A percentile compares a stretch with the other conserved stretches of the same genome.
Evolutionary conservation across 306 rosid species (phyloP).

Genomic region (Acacia confusa): DNA sequence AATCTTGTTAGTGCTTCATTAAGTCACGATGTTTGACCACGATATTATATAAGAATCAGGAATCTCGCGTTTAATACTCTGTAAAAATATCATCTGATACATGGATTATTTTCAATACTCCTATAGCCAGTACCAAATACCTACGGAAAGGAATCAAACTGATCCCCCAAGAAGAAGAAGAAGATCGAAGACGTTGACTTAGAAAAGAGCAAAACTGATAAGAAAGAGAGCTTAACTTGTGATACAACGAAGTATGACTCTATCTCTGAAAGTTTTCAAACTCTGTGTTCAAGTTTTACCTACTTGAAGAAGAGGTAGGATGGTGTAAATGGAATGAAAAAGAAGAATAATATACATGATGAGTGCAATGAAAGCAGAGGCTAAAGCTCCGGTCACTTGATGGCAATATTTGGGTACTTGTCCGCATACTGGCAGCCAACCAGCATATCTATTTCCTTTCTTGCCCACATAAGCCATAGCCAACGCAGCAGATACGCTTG

Average conservation of each 20-base stretch:
- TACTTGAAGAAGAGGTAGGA: constrained; percentile 63
- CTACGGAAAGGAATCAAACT: not conserved
- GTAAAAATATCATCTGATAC: not conserved
- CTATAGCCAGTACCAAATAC: not conserved
- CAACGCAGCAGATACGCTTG: constrained; percentile 72
- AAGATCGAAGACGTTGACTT: not conserved
- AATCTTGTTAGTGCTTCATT: not conserved
- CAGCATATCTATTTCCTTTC: constrained; percentile 71
- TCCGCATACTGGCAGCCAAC: constrained; percentile 78
- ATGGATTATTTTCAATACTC: not conserved
- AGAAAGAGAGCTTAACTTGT: not conserved
- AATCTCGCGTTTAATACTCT: not conserved
- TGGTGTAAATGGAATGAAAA: constrained; percentile 52
- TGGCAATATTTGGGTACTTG: constrained; percentile 62
- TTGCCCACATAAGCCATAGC: constrained; percentile 72
- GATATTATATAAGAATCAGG: not conserved
- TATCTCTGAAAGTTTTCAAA: not conserved
- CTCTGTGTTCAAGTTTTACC: constrained; percentile 25
- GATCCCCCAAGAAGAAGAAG: not conserved
- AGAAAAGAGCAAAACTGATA: not conserved
- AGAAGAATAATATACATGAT: constrained; percentile 49
- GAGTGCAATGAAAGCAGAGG: constrained; percentile 47
- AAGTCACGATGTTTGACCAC: not conserved
- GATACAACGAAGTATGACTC: constrained; percentile 19
- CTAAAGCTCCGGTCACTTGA: constrained; percentile 58